Evolutionary conservation across 2,329 filamentous ascomycete genomes (phyloP).

Genomic region (Pyricularia pennisetigena): DNA sequence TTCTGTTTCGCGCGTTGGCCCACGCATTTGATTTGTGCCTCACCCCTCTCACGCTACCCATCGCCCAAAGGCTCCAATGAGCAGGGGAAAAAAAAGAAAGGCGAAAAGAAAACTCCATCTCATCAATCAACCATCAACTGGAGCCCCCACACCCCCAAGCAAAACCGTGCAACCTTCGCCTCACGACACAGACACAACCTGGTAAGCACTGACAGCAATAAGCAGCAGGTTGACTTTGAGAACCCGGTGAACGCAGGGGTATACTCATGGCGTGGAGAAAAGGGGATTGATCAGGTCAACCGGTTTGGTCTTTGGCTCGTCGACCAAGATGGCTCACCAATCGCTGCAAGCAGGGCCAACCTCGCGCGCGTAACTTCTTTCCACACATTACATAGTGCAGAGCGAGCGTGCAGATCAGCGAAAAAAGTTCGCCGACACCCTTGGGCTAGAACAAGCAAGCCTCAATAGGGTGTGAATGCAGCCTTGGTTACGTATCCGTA

Average conservation of each 20-base stretch:
- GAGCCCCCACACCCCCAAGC: not conserved
- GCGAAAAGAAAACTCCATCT: not conserved
- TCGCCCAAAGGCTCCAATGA: not conserved
- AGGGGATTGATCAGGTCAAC: not conserved
- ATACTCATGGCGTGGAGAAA: not conserved
- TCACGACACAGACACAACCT: not conserved
- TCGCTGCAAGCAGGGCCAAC: not conserved
- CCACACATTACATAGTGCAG: not conserved
- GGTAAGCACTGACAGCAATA: not conserved
- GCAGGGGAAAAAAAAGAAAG: no score
- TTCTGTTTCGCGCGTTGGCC: conserved; percentile 1
- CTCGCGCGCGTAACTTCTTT: not conserved
- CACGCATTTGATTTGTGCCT: not conserved
- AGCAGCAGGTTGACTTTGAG: not conserved
- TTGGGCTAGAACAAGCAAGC: not conserved
- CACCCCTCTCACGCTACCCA: not conserved
- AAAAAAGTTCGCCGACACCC: not conserved
- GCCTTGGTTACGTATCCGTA: no score
- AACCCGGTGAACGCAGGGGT: not conserved
- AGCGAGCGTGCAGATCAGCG: not conserved
- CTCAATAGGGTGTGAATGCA: not conserved
- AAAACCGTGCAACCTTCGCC: not conserved
- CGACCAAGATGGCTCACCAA: not conserved
- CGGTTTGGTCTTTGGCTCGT: not conserved
- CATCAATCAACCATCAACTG: not conserved